phyloP scores from a whole-genome alignment of 2,329 filamentous ascomycete species.

The Epichloe scottii region DNA sequence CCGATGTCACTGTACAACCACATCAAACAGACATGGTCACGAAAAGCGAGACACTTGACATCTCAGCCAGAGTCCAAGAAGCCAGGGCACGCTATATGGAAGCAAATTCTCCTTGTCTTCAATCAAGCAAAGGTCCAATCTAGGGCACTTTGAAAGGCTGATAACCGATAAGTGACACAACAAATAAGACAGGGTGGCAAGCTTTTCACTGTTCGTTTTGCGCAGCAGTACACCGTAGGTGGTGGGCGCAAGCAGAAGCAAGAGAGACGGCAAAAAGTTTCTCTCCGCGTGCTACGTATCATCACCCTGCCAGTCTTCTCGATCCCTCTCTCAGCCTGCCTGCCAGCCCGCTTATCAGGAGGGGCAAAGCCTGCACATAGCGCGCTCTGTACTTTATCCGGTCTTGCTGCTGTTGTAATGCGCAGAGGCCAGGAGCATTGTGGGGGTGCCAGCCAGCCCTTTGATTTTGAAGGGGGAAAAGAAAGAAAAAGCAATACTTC shows the following conservation, averaged over 20 bases:
- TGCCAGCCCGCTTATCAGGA: neutral
- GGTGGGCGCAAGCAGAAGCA: neutral
- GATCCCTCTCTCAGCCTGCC: neutral
- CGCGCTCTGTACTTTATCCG: neutral
- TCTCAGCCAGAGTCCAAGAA: neutral
- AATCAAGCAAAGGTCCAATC: neutral
- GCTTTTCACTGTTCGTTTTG: neutral
- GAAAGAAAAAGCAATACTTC: conserved; percentile 2
- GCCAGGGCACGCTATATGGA: neutral
- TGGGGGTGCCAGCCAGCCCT: neutral
- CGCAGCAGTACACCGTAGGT: neutral
- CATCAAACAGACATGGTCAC: neutral
- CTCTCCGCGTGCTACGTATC: no score
- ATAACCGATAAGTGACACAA: neutral
- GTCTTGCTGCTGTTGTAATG: neutral
- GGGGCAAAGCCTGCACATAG: neutral
- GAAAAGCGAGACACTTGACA: neutral
- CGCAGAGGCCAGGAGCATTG: neutral
- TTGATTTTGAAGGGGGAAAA: conserved; percentile 2
- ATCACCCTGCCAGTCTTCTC: no score
- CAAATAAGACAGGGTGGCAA: conserved; percentile 2
- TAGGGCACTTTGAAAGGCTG: neutral
- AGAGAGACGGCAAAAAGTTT: neutral
- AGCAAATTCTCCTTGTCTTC: neutral
- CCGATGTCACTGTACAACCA: neutral